Evolutionary conservation across 2,329 filamentous ascomycete species (phyloP), one percentile per base, ranked within the genome.

Genomic region (Neocucurbitaria cava): DNA sequence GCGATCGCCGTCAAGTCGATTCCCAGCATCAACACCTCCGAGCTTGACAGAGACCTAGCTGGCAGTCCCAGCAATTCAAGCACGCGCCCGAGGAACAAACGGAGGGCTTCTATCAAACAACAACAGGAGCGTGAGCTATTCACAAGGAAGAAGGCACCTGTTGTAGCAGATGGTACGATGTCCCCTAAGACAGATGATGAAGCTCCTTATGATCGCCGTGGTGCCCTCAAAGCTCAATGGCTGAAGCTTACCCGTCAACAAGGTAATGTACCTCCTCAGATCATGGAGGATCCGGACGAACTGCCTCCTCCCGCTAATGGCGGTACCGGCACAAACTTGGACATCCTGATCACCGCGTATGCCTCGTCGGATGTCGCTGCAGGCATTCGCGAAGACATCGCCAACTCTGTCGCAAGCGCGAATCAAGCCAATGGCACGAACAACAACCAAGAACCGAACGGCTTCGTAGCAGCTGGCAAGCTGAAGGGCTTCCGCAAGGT

Each of bases 81-180:
- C 23, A 79, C 85, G 5, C 84, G 90, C 46, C 90, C 89, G 0
- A 89, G 85, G 70, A 81, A 78, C 60, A 90, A 87, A 68, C 87
- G 92, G 23, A 87, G 88, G 49, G 86, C 93, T 51, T 98, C 94
- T 0, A 83, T 99, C 55, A 90, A 88, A 64, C 82, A 90, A 65
- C 91, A 89, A 61, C 95, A 99, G 74, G 95, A 98, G 68, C 86
- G 90, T 46, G 91, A 96, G 70, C 84, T 99, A 1, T 99, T 90
- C 71, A 96, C 93, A 0, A 86, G 94, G 26, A 92, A 91, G 75
- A 90, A 87, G 77, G 84, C 83, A 46, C 76, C 82, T 5, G 80
- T 84, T 6, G 65, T 75, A 11, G 82, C 85, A 52, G 80, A 82
- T 40, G 77, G 72, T 68, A 66, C 70, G 56, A 62, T 65, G 62